Evolutionary conservation across 495 filamentous ascomycete genomes (phyloP).

Genomic region (Clohesyomyces aquaticus): DNA sequence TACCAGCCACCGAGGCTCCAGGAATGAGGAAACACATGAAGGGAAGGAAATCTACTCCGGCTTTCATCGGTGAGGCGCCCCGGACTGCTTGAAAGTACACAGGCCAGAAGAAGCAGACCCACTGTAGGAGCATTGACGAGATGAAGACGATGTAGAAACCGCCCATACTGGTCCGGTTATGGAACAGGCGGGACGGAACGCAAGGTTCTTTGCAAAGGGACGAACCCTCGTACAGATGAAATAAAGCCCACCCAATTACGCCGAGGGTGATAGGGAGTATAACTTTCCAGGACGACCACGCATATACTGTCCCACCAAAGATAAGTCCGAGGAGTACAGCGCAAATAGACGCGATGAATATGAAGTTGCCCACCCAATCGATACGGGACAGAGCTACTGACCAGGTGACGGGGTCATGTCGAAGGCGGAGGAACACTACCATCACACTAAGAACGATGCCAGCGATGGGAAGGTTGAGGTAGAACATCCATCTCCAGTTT

Average conservation of each 20-base stretch:
- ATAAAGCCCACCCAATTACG: slow-evolving; percentile 2
- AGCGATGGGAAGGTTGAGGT: slow-evolving; percentile 31
- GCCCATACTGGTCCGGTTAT: slow-evolving; percentile 12
- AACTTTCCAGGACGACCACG: slow-evolving; percentile 26
- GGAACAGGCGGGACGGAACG: slow-evolving; percentile 17
- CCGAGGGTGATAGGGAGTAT: slow-evolving; percentile 25
- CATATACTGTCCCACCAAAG: slow-evolving; percentile 10
- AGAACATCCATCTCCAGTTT: slow-evolving; percentile 33
- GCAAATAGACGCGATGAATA: slow-evolving; percentile 12
- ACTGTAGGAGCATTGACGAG: slow-evolving; percentile 16
- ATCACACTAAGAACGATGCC: slow-evolving; percentile 1
- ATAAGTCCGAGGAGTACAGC: slow-evolving; percentile 17
- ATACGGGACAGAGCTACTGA: background rate
- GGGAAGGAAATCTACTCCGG: slow-evolving; percentile 21
- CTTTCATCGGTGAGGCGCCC: slow-evolving; percentile 2
- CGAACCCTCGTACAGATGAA: slow-evolving; percentile 14
- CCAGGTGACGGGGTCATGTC: background rate
- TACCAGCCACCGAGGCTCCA: background rate
- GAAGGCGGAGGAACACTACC: slow-evolving; percentile 15
- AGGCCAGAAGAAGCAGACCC: slow-evolving; percentile 32
- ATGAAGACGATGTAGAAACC: slow-evolving; percentile 24
- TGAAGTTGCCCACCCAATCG: slow-evolving; percentile 25
- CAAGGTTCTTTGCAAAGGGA: slow-evolving; percentile 14
- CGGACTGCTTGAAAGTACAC: slow-evolving; percentile 27
- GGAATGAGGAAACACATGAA: background rate